A percentile compares a stretch with the other conserved stretches of the same genome.
These are phyloP conservation scores for Mallotus nudiflorus DNA, from an alignment of 345 rosid genomes.

Conservation along the genomic window DNA sequence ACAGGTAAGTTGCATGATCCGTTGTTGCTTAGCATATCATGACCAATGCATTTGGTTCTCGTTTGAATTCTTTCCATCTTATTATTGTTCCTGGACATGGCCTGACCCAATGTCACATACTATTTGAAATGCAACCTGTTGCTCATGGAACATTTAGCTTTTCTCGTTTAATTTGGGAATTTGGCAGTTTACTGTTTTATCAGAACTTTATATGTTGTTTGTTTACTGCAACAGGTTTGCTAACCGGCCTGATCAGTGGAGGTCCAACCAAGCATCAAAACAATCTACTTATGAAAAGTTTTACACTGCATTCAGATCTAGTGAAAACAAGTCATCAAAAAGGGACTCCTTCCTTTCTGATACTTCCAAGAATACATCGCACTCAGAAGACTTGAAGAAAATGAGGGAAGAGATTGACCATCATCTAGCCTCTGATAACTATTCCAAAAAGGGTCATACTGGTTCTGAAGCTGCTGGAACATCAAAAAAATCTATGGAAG, in stretches of 20 bases:
- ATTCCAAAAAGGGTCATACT: slow-evolving; percentile 20
- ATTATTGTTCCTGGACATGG: not conserved
- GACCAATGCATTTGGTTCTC: not conserved
- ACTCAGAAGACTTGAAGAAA: slow-evolving; percentile 39
- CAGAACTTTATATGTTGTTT: not conserved
- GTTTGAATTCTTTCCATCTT: not conserved
- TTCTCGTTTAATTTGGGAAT: not conserved
- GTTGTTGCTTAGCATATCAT: not conserved
- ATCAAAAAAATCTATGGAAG: slow-evolving; percentile 33
- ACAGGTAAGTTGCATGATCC: slow-evolving; percentile 49
- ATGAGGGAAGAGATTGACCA: slow-evolving; percentile 53
- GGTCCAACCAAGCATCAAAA: slow-evolving; percentile 71
- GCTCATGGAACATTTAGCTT: not conserved
- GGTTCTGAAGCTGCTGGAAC: slow-evolving; percentile 21
- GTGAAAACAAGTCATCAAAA: slow-evolving; percentile 42
- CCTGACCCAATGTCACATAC: too few relatives aligned
- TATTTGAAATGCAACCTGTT: not conserved
- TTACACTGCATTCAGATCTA: slow-evolving; percentile 62
- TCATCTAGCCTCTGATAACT: slow-evolving; percentile 28
- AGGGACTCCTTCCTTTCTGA: slow-evolving; percentile 45
- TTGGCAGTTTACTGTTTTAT: not conserved
- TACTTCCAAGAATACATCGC: slow-evolving; percentile 43
- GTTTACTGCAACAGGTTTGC: slow-evolving; percentile 50
- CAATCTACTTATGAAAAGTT: slow-evolving; percentile 72
- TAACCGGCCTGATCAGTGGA: slow-evolving; percentile 73